Percentiles rank a stretch among this genome's conserved stretches.
phyloP scores from a whole-genome alignment of 768 basidiomycete genomes.

The Tricholoma bakamatsutake region DNA sequence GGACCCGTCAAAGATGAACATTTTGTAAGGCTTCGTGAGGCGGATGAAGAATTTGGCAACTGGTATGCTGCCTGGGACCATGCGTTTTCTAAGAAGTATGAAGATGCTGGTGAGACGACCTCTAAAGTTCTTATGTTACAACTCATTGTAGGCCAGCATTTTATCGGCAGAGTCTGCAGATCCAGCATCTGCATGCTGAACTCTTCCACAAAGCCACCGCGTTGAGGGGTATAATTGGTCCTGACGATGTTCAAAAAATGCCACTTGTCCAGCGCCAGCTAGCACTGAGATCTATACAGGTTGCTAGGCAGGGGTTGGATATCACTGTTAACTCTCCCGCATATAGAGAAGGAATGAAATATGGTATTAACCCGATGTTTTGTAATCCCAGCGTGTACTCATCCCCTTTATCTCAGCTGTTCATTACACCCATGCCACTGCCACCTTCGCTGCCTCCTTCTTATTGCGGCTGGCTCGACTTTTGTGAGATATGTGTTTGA shows the following conservation, averaged over 20 bases:
- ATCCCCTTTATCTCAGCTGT: slow-evolving; percentile 46
- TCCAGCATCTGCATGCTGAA: slow-evolving; percentile 84
- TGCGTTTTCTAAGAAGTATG: slow-evolving; percentile 75
- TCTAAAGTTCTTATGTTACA: background rate
- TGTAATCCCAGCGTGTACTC: background rate
- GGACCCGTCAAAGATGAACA: slow-evolving; percentile 67
- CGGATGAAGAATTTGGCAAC: slow-evolving; percentile 69
- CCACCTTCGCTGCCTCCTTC: slow-evolving; percentile 90
- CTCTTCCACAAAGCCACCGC: slow-evolving; percentile 83
- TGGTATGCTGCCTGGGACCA: slow-evolving; percentile 85
- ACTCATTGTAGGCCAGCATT: slow-evolving; percentile 44
- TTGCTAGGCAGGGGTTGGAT: slow-evolving; percentile 74
- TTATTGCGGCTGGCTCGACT: slow-evolving; percentile 80
- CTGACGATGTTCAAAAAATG: slow-evolving; percentile 84
- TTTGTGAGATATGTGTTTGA: slow-evolving; percentile 51
- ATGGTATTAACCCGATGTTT: slow-evolving; percentile 45
- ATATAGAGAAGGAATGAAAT: slow-evolving; percentile 90
- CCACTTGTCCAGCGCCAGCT: slow-evolving; percentile 70
- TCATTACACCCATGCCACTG: slow-evolving; percentile 88
- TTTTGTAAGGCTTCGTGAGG: slow-evolving; percentile 63
- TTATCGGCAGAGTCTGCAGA: slow-evolving; percentile 83
- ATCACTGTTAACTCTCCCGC: slow-evolving; percentile 80
- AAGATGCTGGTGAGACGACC: slow-evolving; percentile 59
- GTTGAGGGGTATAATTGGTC: slow-evolving; percentile 75
- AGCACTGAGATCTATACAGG: slow-evolving; percentile 76